phyloP scores from a whole-genome alignment of 176 grass and related monocot genomes.

The Oryza longistaminata region DNA sequence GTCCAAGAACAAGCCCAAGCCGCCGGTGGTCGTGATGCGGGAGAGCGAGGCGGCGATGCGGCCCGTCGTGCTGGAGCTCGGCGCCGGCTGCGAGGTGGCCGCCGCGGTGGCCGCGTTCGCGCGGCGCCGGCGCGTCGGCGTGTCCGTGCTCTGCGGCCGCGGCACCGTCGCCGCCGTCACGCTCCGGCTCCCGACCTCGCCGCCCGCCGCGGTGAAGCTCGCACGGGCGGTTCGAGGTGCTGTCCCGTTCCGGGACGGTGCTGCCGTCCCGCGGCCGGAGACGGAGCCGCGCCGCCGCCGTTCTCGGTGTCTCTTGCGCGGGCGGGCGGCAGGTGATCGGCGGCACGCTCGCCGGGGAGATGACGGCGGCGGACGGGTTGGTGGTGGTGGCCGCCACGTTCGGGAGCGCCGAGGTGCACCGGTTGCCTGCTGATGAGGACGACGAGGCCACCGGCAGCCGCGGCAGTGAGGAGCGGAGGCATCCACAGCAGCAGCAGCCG shows the following conservation, averaged over 20 bases:
- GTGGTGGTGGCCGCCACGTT: constrained; percentile 77
- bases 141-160: constrained; percentile 76
- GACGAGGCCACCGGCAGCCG: neutral
- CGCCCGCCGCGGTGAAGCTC: constrained; percentile 34
- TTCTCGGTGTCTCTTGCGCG: constrained; percentile 67
- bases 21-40: constrained; percentile 69
- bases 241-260: constrained; percentile 68
- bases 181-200: constrained; percentile 52
- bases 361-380: constrained; percentile 56
- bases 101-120: constrained; percentile 53
- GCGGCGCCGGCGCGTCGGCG: constrained; percentile 49
- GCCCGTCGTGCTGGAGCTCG: constrained; percentile 67
- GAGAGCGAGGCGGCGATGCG: constrained; percentile 68
- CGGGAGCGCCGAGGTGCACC: constrained; percentile 57
- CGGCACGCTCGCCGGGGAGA: constrained; percentile 60
- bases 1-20: constrained; percentile 86
- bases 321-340: constrained; percentile 75
- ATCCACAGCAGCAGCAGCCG: neutral
- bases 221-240: constrained; percentile 71
- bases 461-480: neutral
- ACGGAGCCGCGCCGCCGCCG: neutral
- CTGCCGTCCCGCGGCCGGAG: constrained; percentile 6
- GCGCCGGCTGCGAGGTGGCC: constrained; percentile 62
- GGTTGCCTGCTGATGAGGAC: constrained; percentile 35
- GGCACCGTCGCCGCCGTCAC: constrained; percentile 56